Evolutionary conservation across 2,329 filamentous ascomycete species (phyloP).

Genomic region (Neonectria punicea): DNA sequence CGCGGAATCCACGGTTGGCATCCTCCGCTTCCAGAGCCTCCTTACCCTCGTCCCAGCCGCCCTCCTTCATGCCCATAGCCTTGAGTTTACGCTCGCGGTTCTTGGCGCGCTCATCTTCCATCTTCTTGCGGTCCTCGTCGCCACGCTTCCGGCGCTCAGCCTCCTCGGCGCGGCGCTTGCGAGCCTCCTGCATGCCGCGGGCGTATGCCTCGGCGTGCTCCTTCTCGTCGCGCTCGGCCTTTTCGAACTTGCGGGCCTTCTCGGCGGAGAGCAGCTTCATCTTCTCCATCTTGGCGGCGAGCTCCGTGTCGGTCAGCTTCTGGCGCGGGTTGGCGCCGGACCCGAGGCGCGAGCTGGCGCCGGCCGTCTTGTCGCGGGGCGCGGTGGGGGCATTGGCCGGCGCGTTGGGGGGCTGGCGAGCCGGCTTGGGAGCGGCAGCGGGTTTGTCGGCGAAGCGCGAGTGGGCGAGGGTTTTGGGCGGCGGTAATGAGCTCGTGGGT

Average conservation of each 20-base stretch:
- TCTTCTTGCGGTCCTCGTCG: conserved; percentile 61
- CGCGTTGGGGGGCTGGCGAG: conserved; percentile 39
- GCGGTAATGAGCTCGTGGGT: conserved; percentile 21
- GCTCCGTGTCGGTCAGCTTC: conserved; percentile 69
- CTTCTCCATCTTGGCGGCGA: conserved; percentile 68
- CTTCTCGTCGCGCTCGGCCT: conserved; percentile 66
- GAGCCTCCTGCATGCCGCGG: conserved; percentile 65
- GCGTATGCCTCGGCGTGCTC: conserved; percentile 66
- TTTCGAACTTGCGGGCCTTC: conserved; percentile 68
- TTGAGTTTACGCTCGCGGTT: conserved; percentile 71
- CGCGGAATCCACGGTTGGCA: conserved; percentile 53
- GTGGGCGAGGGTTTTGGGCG: conserved; percentile 42
- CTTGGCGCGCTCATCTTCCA: conserved; percentile 69
- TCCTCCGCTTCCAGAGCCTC: conserved; percentile 55
- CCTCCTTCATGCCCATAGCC: conserved; percentile 64
- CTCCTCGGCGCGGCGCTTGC: conserved; percentile 62
- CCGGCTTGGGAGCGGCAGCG: conserved; percentile 23
- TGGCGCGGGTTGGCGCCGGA: conserved; percentile 69
- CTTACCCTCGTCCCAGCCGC: conserved; percentile 70
- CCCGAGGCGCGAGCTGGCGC: conserved; percentile 56
- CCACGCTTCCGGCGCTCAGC: conserved; percentile 61
- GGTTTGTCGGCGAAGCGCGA: conserved; percentile 50
- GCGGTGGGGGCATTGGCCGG: conserved; percentile 47
- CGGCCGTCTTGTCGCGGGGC: conserved; percentile 45
- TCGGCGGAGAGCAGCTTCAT: conserved; percentile 69